Evolutionary conservation across 73 alveolate species (phyloP).

Genomic region (Breviolum minutum): DNA sequence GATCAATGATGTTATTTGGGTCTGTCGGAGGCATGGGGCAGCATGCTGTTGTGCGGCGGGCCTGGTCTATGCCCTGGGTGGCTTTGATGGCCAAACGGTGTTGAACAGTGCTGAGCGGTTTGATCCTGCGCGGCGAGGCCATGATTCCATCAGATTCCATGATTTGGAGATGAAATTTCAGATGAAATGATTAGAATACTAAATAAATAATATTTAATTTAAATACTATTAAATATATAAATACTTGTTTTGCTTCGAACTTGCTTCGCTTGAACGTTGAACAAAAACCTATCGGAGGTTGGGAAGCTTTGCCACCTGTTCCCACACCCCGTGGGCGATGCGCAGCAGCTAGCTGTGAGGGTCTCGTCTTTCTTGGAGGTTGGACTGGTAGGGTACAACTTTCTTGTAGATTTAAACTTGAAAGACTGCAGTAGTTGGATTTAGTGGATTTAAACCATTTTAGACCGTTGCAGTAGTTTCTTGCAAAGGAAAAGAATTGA

Average conservation of each 20-base stretch:
- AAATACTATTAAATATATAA: no score
- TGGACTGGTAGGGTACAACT: background rate
- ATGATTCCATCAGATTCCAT: no score
- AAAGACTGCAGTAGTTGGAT: no score
- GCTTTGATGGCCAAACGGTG: constrained; percentile 51
- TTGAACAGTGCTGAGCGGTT: constrained; percentile 58
- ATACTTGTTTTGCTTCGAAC: background rate
- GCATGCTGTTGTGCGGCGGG: constrained; percentile 56
- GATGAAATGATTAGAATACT: no score
- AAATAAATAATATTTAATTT: no score
- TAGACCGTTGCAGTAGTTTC: no score
- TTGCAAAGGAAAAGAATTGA: no score
- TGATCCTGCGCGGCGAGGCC: constrained; percentile 54
- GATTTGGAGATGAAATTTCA: background rate
- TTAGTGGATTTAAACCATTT: no score
- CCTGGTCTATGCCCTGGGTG: constrained; percentile 49
- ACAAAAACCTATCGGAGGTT: background rate
- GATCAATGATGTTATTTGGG: background rate
- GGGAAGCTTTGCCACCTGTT: constrained; percentile 50
- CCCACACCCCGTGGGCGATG: constrained; percentile 49
- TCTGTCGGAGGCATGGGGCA: constrained; percentile 27
- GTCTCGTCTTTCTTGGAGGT: constrained; percentile 41
- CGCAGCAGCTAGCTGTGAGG: constrained; percentile 49
- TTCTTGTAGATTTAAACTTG: no score
- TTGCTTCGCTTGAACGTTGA: background rate